Percentiles rank a stretch among this genome's conserved stretches.
Conservation (phyloP, 2,329 filamentous ascomycete genomes). For the Huntiella bhutanensis region DNA sequence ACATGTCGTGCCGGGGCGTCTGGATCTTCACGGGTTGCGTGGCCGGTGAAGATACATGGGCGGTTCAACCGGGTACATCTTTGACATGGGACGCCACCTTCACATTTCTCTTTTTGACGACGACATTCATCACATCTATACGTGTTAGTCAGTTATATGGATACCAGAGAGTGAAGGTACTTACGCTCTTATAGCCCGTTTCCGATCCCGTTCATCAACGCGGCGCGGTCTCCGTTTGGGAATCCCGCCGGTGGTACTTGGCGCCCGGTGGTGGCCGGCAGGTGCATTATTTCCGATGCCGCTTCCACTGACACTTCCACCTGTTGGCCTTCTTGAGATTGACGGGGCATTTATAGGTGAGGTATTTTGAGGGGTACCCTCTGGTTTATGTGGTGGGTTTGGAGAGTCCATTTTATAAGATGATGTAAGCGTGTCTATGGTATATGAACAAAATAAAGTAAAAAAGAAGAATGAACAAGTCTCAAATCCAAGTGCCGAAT, state of each 20-base stretch:
- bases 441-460: no score
- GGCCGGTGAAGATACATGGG: conserved; percentile 28
- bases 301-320: conserved; percentile 6
- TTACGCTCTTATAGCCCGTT: conserved; percentile 16
- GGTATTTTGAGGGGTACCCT: background rate
- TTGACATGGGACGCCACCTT: conserved; percentile 34
- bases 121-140: conserved; percentile 34
- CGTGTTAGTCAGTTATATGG: background rate
- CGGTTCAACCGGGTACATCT: conserved; percentile 31
- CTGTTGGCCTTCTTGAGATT: conserved; percentile 1
- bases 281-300: conserved; percentile 7
- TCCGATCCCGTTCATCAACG: conserved; percentile 16
- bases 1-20: background rate
- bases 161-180: background rate
- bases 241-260: conserved; percentile 5
- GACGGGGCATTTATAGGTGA: background rate
- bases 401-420: background rate
- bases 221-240: conserved; percentile 14
- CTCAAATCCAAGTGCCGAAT: no score
- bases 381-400: background rate
- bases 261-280: background rate
- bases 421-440: background rate
- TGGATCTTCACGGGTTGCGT: conserved; percentile 5
- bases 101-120: conserved; percentile 36
- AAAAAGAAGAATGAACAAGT: background rate